Base-by-base conservation (phyloP, 2,329 filamentous ascomycete species). In the Alternaria sp. region DNA sequence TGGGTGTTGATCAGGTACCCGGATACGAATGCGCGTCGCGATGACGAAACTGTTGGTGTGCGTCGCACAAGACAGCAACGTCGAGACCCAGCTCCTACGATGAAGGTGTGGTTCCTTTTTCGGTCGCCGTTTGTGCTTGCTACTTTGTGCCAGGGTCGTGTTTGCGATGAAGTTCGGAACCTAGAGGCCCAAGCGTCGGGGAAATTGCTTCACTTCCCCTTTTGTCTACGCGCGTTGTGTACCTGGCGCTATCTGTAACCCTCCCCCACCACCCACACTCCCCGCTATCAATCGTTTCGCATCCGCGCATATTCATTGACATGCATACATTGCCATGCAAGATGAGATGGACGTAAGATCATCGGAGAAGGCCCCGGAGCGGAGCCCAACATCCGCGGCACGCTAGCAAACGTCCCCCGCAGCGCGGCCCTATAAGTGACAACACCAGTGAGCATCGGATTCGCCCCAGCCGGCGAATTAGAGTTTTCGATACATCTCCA, bases 161-260 rank as follows among this genome's bases (percentile, higher is more conserved):
- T 57, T 43, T 28, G 26, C 24, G 49, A 52, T 36, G n/a, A 9
- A 28, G 28, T 34, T 49, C 30, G 52, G 20, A 28, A 47, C 20
- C 49, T 18, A 26, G 24, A 49, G 56, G 43, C 51, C 54, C 57
- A 53, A 59, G 64, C 59, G 62, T 28, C 49, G 9, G 60, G 46
- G 32, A 61, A 58, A 64, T 64, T 55, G 48, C 36, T 51, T 44
- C 30, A 28, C 54, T 58, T 51, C 53, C 55, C 58, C 51, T 54
- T 61, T 58, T 28, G 56, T 53, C 56, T 34, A 51, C 44, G 59
- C 54, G 52, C 57, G 52, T 55, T 39, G 14, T 55, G 34, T 57
- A 24, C 58, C 57, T 59, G 54, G 32, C 30, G 34, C 32, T 36
- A 36, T 34, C 30, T 34, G 32, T 55, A 54, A 47, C 56, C 39